A percentile compares a stretch with the other conserved stretches of the same genome.
Evolutionary conservation across 257 asterid species (phyloP).

Genomic region (Capsicum chinense): DNA sequence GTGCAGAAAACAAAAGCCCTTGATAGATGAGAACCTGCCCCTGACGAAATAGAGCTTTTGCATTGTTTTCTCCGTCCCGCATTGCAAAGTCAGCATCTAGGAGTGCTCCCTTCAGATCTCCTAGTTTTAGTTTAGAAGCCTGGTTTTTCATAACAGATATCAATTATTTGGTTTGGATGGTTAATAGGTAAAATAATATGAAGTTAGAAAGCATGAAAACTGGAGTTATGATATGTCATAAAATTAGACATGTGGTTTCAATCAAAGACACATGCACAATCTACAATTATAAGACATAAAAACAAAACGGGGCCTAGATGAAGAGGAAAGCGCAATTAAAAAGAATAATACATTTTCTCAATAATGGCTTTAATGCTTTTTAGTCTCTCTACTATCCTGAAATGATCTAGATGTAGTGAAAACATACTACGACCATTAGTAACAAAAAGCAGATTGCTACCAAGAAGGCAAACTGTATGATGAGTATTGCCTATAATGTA

Average conservation of each 20-base stretch:
- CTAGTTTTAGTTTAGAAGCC: constrained; percentile 94
- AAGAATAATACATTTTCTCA: not conserved
- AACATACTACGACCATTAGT: not conserved
- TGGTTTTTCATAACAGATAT: constrained; percentile 32
- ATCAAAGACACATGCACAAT: not conserved
- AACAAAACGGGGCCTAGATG: not conserved
- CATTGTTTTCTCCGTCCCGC: constrained; percentile 94
- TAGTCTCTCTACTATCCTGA: not conserved
- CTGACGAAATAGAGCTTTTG: constrained; percentile 95
- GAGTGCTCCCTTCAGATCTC: constrained; percentile 91
- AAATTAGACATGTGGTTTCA: not conserved
- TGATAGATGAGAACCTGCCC: constrained; percentile 73
- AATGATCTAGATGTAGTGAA: not conserved
- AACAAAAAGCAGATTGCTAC: not conserved
- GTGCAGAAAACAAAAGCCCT: not conserved
- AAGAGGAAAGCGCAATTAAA: not conserved
- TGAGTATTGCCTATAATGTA: not conserved
- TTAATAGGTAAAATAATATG: not conserved
- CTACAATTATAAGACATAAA: not conserved
- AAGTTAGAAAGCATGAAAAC: not conserved
- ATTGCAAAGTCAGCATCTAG: constrained; percentile 91
- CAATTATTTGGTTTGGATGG: constrained; percentile 13
- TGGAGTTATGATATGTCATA: not conserved
- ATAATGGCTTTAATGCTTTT: not conserved
- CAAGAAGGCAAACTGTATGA: not conserved